Evolutionary conservation across 2,329 filamentous ascomycete species (phyloP).

Genomic region (Elsinoe australis): DNA sequence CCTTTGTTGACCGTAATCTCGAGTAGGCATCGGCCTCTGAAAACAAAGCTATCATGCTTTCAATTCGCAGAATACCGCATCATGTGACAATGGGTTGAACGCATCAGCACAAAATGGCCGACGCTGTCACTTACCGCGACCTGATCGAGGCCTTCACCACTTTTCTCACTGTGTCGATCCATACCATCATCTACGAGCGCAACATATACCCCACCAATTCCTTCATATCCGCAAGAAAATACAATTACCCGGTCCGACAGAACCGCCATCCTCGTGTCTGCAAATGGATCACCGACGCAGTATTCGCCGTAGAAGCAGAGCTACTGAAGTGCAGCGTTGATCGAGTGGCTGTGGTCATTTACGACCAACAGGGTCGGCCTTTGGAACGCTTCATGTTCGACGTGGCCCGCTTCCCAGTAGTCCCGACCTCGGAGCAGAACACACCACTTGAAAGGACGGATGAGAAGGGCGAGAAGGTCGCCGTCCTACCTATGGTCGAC

Average conservation of each 20-base stretch:
- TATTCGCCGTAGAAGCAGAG: conserved; percentile 62
- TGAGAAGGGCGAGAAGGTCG: conserved; percentile 24
- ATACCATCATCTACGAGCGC: conserved; percentile 80
- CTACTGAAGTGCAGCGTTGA: conserved; percentile 54
- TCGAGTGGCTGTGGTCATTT: conserved; percentile 50
- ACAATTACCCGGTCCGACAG: conserved; percentile 77
- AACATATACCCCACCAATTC: conserved; percentile 67
- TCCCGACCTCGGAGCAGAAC: conserved; percentile 41
- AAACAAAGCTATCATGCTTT: too few relatives aligned
- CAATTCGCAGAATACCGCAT: too few relatives aligned
- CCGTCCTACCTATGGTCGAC: conserved; percentile 38
- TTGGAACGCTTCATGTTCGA: conserved; percentile 56
- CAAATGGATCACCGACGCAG: conserved; percentile 75
- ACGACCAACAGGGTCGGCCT: conserved; percentile 44
- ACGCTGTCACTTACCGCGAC: conserved; percentile 6
- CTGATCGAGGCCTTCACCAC: conserved; percentile 64
- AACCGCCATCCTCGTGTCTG: conserved; percentile 80
- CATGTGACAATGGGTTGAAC: background rate
- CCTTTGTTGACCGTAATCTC: too few relatives aligned
- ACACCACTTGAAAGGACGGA: conserved; percentile 42
- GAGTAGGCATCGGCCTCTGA: too few relatives aligned
- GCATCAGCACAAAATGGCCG: background rate
- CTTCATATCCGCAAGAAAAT: conserved; percentile 71
- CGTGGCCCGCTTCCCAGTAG: conserved; percentile 48
- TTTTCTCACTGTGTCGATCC: conserved; percentile 75